Evolutionary conservation across 345 rosid genomes (phyloP), one percentile per base, ranked within the genome.

Genomic region (Leavenworthia alabamica): DNA sequence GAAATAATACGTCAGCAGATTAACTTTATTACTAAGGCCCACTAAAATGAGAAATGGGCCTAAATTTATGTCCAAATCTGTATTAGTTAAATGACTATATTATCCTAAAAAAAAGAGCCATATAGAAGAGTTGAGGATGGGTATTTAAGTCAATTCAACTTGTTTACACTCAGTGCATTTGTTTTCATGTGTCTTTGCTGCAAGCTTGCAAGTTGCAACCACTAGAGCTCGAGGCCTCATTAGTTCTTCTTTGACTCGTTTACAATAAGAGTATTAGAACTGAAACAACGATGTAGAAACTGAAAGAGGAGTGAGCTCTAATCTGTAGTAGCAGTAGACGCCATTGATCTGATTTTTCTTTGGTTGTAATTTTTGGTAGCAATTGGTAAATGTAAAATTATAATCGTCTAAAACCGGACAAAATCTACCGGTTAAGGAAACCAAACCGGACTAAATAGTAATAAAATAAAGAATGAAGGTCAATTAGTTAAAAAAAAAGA

Each of bases 401-500:
- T 29, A 51, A 31, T 8, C 4, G 26, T 2, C 1, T 6, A 16
- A 43, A 16, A 62, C 4, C 42, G 41, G 32, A 16, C 1, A 19
- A 16, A 23, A 54, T 23, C 0, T 0, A 48, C 41, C 48, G 28
- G 27, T 3, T 23, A 1, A 66, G 2, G 1, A 10, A 60, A 27
- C 56, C 56, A 5, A 53, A 69, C 67, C 68, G 62, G 62, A 26
- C 50, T 35, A 19, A 61, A 16, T 10, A n/a, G 68, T 53, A 61
- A 53, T 37, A 27, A 60, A 69, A 19, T 1, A 0, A 7, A 29
- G 60, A 43, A 51, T n/a, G 2, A 33, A 58, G 47, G 73, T 61
- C 7, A 8, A 12, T 16, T 14, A 52, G 42, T 24, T 6, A 0
- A 0, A 1, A 10, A 52, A 60, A 14, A 60, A 61, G 69, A 56